Conservation (phyloP, 208 protist species). For the Kentomonas sorsogonicus region DNA sequence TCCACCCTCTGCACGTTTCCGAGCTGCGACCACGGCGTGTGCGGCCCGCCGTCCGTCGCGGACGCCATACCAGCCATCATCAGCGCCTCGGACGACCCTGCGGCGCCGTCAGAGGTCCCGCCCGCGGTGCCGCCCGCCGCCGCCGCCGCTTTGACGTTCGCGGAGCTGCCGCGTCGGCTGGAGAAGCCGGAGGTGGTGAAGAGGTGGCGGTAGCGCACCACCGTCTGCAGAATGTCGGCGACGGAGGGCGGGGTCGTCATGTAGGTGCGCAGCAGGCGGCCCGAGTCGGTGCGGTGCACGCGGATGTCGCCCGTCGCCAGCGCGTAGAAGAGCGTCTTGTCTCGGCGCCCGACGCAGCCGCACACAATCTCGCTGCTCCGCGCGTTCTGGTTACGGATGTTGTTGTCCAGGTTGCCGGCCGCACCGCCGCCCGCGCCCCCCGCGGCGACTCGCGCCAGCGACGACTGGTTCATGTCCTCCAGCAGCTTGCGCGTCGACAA, state of each 20-base stretch:
- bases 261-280: constrained; percentile 67
- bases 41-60: not conserved
- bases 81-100: not conserved
- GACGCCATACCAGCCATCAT: not conserved
- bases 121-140: too few species aligned
- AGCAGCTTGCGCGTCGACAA: too few species aligned
- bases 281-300: constrained; percentile 63
- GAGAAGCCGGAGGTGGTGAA: too few species aligned
- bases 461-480: too few species aligned
- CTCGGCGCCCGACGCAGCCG: constrained; percentile 39
- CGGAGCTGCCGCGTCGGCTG: too few species aligned
- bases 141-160: too few species aligned
- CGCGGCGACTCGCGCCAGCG: not conserved
- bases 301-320: constrained; percentile 67
- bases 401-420: constrained; percentile 7
- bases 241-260: constrained; percentile 52
- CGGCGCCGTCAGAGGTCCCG: too few species aligned
- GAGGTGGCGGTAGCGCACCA: constrained; percentile 46
- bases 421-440: constrained; percentile 3
- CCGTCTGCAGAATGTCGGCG: constrained; percentile 55
- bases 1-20: constrained; percentile 21
- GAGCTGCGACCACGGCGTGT: constrained; percentile 9
- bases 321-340: constrained; percentile 66
- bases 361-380: constrained; percentile 42
- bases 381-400: constrained; percentile 18